Percentiles rank a stretch among this genome's conserved stretches.
Evolutionary conservation across 306 rosid species (phyloP).

Genomic region (Urtica urens): DNA sequence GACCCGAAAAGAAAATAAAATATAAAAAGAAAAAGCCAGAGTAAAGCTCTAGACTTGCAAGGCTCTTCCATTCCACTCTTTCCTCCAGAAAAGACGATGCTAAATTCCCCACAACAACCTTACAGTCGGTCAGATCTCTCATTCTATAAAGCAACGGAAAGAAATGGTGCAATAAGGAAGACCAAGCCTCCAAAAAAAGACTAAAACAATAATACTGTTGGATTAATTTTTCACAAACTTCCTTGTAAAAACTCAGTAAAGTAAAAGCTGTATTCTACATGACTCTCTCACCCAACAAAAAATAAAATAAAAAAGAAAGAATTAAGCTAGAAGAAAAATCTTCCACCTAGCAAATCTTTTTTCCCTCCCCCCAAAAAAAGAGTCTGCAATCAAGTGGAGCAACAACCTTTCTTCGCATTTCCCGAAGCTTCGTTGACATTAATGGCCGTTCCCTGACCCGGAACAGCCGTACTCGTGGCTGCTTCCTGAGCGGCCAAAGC

Average conservation of each 20-base stretch:
- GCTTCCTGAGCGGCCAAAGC: conserved; percentile 98
- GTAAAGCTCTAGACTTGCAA: conserved; percentile 9
- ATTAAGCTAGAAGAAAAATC: conserved; percentile 14
- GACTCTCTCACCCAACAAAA: conserved; percentile 42
- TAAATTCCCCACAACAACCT: conserved; percentile 19
- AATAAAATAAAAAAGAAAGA: conserved; percentile 11
- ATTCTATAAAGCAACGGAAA: conserved; percentile 30
- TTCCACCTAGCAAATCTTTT: conserved; percentile 29
- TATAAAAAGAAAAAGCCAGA: conserved; percentile 8
- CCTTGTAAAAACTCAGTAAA: conserved; percentile 38
- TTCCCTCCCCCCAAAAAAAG: conserved; percentile 18
- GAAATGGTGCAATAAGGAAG: conserved; percentile 26
- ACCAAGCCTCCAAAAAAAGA: conserved; percentile 28
- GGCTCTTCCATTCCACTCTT: conserved; percentile 12
- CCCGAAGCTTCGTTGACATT: conserved; percentile 62
- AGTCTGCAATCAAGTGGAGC: conserved; percentile 48
- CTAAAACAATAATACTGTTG: conserved; percentile 30
- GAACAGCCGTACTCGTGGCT: conserved; percentile 37
- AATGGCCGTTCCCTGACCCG: conserved; percentile 94
- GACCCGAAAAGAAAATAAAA: no score
- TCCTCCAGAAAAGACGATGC: conserved; percentile 14
- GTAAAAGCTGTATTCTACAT: conserved; percentile 55
- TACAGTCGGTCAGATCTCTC: conserved; percentile 22
- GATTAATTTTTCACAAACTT: conserved; percentile 42
- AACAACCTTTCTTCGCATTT: conserved; percentile 53